Percentiles rank a stretch among this genome's conserved stretches.
Conservation (phyloP, 306 rosid genomes). For the Canavalia gladiata region DNA sequence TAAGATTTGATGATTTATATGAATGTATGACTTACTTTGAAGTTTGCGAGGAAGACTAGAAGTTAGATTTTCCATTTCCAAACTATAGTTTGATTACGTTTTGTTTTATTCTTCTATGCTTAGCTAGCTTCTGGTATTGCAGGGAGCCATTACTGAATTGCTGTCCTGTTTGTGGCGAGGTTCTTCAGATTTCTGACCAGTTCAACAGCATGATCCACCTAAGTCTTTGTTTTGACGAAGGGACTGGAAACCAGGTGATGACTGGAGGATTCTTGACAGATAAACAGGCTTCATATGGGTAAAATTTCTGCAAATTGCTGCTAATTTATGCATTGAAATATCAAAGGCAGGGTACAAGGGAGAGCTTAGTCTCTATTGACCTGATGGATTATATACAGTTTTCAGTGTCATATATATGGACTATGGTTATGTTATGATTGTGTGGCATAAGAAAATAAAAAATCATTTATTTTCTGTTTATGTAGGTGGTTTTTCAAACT, state of each 20-base stretch:
- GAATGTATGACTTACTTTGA: constrained; percentile 1
- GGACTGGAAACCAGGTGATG: constrained; percentile 98
- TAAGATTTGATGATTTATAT: constrained; percentile 27
- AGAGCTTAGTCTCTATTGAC: constrained; percentile 14
- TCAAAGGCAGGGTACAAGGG: constrained; percentile 5
- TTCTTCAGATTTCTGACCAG: constrained; percentile 77
- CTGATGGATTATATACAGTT: constrained; percentile 30
- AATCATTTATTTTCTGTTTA: constrained; percentile 23
- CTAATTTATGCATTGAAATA: constrained; percentile 19
- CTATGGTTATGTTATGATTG: constrained; percentile 28
- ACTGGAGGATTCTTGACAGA: constrained; percentile 97
- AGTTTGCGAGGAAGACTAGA: constrained; percentile 27
- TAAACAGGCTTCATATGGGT: constrained; percentile 94
- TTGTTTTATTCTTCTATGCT: constrained; percentile 43
- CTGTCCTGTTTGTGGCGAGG: constrained; percentile 99
- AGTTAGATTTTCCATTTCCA: neutral
- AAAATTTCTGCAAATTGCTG: constrained; percentile 45
- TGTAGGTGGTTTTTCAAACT: constrained; percentile 93
- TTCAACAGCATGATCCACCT: constrained; percentile 82
- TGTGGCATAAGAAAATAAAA: constrained; percentile 34
- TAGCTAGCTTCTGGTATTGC: constrained; percentile 52
- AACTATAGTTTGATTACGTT: constrained; percentile 4
- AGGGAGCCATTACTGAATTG: constrained; percentile 86
- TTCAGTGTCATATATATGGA: constrained; percentile 26
- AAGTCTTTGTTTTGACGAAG: constrained; percentile 94